These are phyloP conservation scores for Trametes gibbosa DNA, from an alignment of 768 basidiomycete species.

Conservation along the genomic window DNA sequence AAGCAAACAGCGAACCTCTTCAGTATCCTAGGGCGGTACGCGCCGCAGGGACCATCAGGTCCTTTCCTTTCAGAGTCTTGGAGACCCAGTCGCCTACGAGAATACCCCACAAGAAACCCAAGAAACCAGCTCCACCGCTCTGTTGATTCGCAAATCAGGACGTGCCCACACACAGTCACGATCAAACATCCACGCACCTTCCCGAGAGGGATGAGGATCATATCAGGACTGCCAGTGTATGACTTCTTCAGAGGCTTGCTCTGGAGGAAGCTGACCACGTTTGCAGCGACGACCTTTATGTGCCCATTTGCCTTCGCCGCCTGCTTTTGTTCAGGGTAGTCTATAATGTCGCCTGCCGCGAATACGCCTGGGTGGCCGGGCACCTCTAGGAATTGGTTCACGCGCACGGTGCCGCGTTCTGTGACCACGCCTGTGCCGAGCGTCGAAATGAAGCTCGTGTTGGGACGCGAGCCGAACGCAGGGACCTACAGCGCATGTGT, in stretches of 20 bases:
- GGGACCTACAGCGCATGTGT: constrained; percentile 23
- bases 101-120: constrained; percentile 31
- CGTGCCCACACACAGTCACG: neutral
- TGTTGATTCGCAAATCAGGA: constrained; percentile 5
- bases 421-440: constrained; percentile 39
- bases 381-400: constrained; percentile 58
- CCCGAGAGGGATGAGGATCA: constrained; percentile 54
- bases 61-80: constrained; percentile 29
- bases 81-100: constrained; percentile 27
- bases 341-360: constrained; percentile 64
- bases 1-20: neutral
- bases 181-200: constrained; percentile 37
- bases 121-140: constrained; percentile 29
- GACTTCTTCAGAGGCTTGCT: constrained; percentile 35
- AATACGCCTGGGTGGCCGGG: constrained; percentile 50
- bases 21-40: constrained; percentile 9
- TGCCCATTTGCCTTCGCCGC: constrained; percentile 47
- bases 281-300: constrained; percentile 42
- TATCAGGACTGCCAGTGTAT: constrained; percentile 51
- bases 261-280: constrained; percentile 45
- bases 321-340: constrained; percentile 64
- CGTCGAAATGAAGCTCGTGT: constrained; percentile 48
- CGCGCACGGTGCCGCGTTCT: constrained; percentile 44
- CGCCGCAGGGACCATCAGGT: constrained; percentile 21
- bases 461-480: constrained; percentile 38